Conservation (phyloP, 306 rosid genomes). For the Cyclanthera cordifolia region DNA sequence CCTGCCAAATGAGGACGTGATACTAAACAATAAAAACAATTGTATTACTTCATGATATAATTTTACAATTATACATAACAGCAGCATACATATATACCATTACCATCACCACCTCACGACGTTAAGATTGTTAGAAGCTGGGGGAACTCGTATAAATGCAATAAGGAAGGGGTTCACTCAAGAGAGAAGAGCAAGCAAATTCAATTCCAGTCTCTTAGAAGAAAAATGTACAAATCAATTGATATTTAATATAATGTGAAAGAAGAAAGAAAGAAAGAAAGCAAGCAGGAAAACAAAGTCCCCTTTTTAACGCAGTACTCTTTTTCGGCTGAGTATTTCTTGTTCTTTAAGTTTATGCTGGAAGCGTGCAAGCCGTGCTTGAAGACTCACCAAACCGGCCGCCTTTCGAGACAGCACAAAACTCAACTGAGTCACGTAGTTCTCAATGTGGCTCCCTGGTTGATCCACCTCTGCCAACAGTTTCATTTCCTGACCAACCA, state of each 20-base stretch:
- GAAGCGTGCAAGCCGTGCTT: slow-evolving; percentile 88
- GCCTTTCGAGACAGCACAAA: slow-evolving; percentile 90
- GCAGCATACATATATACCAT: no score
- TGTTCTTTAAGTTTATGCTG: slow-evolving; percentile 93
- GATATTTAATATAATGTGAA: slow-evolving; percentile 7
- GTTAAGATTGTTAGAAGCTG: neutral
- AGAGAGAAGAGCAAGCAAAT: neutral
- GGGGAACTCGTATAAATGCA: neutral
- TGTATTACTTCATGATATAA: no score
- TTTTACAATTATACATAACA: no score
- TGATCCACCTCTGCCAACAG: slow-evolving; percentile 89
- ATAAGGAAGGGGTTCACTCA: no score
- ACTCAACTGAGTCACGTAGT: slow-evolving; percentile 75
- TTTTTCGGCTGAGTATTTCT: slow-evolving; percentile 77
- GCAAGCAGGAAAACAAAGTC: slow-evolving; percentile 16
- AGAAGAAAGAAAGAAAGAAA: neutral
- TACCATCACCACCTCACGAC: no score
- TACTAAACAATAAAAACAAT: no score
- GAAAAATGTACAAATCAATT: slow-evolving; percentile 12
- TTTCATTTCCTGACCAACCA: slow-evolving; percentile 74
- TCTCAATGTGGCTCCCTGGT: slow-evolving; percentile 89
- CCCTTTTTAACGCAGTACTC: slow-evolving; percentile 45
- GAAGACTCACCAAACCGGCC: slow-evolving; percentile 81
- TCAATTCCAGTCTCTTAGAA: slow-evolving; percentile 8
- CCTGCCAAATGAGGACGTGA: no score